These are phyloP conservation scores for Thelephora ganbajun DNA, from an alignment of 768 basidiomycete genomes.

Conservation along the genomic window DNA sequence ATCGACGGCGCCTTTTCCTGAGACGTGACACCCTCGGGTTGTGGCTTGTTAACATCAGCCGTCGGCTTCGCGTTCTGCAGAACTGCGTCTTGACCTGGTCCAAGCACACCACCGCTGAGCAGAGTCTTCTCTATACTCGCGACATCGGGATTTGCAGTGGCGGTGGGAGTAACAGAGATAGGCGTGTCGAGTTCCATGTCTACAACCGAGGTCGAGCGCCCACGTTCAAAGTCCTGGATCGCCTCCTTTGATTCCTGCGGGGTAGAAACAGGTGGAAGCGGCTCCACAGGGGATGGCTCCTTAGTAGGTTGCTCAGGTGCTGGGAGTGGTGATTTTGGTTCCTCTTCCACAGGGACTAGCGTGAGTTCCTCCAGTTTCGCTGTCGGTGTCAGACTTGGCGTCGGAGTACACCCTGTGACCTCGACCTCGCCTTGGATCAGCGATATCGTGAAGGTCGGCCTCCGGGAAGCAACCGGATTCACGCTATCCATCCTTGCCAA, in stretches of 20 bases:
- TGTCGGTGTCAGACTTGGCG: no score
- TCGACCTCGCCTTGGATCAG: slow-evolving; percentile 1
- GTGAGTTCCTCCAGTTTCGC: no score
- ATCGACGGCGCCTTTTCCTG: neutral
- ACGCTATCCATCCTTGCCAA: slow-evolving; percentile 6
- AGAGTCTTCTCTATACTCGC: neutral
- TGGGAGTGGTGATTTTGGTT: no score
- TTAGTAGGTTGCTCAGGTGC: no score
- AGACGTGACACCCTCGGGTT: neutral
- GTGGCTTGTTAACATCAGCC: neutral
- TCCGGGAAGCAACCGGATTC: slow-evolving; percentile 5
- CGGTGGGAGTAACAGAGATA: no score
- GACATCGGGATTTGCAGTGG: neutral
- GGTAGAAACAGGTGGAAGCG: neutral
- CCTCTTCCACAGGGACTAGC: no score
- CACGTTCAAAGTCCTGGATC: neutral
- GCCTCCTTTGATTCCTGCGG: neutral
- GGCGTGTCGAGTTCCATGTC: neutral
- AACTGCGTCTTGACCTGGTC: slow-evolving; percentile 2
- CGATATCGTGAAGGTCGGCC: slow-evolving; percentile 8
- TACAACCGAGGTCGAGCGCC: neutral
- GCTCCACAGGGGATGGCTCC: no score
- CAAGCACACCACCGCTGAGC: neutral
- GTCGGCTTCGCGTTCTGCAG: slow-evolving; percentile 5
- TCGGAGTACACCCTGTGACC: no score